A percentile compares a stretch with the other conserved stretches of the same genome.
These are phyloP conservation scores for Neocucurbitaria cava DNA, from an alignment of 2,329 filamentous ascomycete genomes.

Conservation along the genomic window DNA sequence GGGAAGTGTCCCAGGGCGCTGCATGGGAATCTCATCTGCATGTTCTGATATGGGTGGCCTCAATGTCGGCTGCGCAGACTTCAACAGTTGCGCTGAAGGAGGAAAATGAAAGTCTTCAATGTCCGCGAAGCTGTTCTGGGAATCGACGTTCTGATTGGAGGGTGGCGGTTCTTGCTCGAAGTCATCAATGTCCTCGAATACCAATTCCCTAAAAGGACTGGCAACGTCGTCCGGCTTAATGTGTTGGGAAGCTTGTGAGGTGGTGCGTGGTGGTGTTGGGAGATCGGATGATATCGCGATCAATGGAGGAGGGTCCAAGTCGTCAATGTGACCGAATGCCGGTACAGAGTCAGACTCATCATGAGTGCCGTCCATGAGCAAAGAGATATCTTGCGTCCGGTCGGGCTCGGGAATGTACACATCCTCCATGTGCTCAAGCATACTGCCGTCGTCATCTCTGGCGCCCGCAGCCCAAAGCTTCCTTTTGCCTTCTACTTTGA, in stretches of 20 bases:
- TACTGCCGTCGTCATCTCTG: conserved; percentile 39
- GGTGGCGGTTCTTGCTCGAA: conserved; percentile 31
- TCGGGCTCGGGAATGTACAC: conserved; percentile 41
- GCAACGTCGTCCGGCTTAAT: neutral
- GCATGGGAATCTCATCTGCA: conserved; percentile 20
- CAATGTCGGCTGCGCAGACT: conserved; percentile 1
- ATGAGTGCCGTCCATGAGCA: conserved; percentile 31
- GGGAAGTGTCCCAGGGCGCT: conserved; percentile 26
- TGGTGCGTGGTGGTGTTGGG: conserved; percentile 19
- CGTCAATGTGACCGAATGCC: conserved; percentile 29
- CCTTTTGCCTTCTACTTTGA: conserved; percentile 26
- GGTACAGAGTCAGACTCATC: conserved; percentile 7
- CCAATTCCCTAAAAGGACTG: neutral
- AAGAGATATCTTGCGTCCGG: conserved; percentile 37
- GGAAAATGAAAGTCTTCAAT: conserved; percentile 37
- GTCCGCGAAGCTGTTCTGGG: conserved; percentile 27
- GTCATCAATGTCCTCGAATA: conserved; percentile 36
- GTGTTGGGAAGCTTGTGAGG: neutral
- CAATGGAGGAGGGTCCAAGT: conserved; percentile 13
- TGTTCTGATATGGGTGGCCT: conserved; percentile 4
- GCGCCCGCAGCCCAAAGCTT: conserved; percentile 44
- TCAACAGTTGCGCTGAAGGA: conserved; percentile 10
- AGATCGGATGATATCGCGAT: conserved; percentile 32
- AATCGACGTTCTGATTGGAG: conserved; percentile 34
- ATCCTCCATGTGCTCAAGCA: conserved; percentile 35